Base-by-base conservation (phyloP, 257 asterid species). In the Gentiana dahurica region DNA sequence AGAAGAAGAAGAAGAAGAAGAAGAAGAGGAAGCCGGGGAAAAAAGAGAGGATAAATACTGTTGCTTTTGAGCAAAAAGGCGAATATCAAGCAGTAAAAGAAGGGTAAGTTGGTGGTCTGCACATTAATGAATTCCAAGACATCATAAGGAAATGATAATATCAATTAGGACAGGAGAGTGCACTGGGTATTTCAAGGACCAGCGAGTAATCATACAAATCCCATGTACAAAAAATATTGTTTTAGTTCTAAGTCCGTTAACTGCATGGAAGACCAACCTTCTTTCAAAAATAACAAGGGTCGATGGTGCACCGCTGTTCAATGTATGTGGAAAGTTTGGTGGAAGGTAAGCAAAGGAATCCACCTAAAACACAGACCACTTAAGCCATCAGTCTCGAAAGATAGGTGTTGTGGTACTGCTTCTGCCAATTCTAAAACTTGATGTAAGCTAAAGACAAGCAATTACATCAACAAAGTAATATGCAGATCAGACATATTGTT, bases 311-410 rank as follows among this genome's bases (percentile, higher is more conserved):
- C 79, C 84, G n/a, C 85, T 73, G 36, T 72, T 71, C 62, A 88
- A 59, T 7, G 73, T 54, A 69, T 85, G 94, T 39, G 74, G 74
- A 8, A 66, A 68, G 69, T 83, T 83, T 41, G 97, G 94, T 64
- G 97, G 98, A 62, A 92, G 78, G 73, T 87, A 92, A 60, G 91
- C 95, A 67, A 83, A 92, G 5, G 91, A 88, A 69, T 85, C 97
- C 80, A 85, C 97, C 98, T 90, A 77, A 73, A 24, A 77, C 56
- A 57, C 3, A 49, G 49, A 34, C 35, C 39, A 35, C 54, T 35
- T 8, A 49, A 55, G 61, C 39, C 66, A 46, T 51, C 36, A 39
- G 46, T 11, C 5, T 11, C 12, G 6, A 38, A 15, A 24, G 36
- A 4, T 24, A 34, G 53, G 12, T 34, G 7, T 43, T 7, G 33